phyloP scores from a whole-genome alignment of 495 filamentous ascomycete genomes.

The Neurospora sp. region DNA sequence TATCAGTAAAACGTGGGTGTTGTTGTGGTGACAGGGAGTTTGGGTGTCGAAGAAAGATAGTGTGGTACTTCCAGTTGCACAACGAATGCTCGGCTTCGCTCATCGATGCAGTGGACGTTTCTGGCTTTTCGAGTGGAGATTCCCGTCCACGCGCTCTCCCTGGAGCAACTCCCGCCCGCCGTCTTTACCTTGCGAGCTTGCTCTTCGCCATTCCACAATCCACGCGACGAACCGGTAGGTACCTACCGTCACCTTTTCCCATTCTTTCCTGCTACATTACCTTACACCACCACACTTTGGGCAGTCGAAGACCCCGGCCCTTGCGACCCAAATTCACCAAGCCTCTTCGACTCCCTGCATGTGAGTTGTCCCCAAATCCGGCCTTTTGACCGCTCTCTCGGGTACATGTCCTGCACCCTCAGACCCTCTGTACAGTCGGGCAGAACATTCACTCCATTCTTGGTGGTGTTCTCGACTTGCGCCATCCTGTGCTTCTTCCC shows the following conservation, averaged over 20 bases:
- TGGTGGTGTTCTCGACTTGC: not conserved
- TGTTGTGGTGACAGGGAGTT: not conserved
- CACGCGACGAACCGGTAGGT: not conserved
- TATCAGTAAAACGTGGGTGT: not conserved
- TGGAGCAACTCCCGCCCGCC: not conserved
- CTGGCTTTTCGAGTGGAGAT: not conserved
- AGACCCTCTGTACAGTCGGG: not conserved
- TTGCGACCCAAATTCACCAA: not conserved
- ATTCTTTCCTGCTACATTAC: not conserved
- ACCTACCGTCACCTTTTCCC: not conserved
- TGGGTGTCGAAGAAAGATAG: not conserved
- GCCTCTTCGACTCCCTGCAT: slow-evolving; percentile 1
- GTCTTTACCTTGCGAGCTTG: not conserved
- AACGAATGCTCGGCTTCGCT: not conserved
- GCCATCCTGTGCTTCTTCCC: not conserved
- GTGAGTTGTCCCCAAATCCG: slow-evolving; percentile 3
- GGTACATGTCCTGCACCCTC: slow-evolving; percentile 5
- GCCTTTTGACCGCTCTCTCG: slow-evolving; percentile 8
- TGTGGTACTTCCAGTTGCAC: not conserved
- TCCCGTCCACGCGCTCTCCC: not conserved
- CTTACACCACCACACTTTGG: not conserved
- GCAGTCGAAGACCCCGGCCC: not conserved
- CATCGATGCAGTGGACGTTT: not conserved
- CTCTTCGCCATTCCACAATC: not conserved
- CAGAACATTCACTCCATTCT: not conserved